Evolutionary conservation across 768 basidiomycete species (phyloP), one percentile per base, ranked within the genome.

Genomic region (Phanerochaete carnosa): DNA sequence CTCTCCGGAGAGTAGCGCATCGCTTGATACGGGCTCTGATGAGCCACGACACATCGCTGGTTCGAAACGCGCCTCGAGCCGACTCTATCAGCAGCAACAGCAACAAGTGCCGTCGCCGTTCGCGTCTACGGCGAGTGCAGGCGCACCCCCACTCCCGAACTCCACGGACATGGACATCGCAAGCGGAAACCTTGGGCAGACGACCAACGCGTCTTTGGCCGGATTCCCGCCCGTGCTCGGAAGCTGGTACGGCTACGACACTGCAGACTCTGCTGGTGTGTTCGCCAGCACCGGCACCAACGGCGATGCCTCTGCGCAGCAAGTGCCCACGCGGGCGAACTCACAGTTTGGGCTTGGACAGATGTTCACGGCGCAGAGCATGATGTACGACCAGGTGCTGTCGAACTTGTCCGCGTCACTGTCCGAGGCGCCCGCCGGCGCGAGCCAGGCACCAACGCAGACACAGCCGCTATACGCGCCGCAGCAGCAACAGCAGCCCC

Each of bases 1-100:
- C 22, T 43, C 32, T 37, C 64, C 0, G 57, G 33, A 28, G 55
- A 16, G 60, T 58, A 0, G 16, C 64, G 0, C 1, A 45, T 60
- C 67, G 15, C 33, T 62, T 32, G 28, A 59, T 25, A 50, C 56
- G 13, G 9, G 49, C 26, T 5, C 62, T 30, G 73, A 69, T 1
- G 50, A 51, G 19, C 57, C 66, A 11, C 68, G 77, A 19, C 56
- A 64, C 58, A 65, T 77, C 15, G 75, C 75, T 1, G 73, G 78
- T 50, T 64, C 71, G 8, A 71, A 72, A 45, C 78, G 76, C n/a
- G 59, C 76, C 45, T 69, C 72, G 32, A 29, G 28, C 28, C 55
- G 67, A 69, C 3, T 71, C 74, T n/a, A n/a, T n/a, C n/a, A 57
- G 37, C 49, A 47, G 45, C 39, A 26, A 5, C 57, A 22, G 46